These are phyloP conservation scores for Auricularia heimuer DNA, from an alignment of 768 basidiomycete genomes.

Conservation along the genomic window DNA sequence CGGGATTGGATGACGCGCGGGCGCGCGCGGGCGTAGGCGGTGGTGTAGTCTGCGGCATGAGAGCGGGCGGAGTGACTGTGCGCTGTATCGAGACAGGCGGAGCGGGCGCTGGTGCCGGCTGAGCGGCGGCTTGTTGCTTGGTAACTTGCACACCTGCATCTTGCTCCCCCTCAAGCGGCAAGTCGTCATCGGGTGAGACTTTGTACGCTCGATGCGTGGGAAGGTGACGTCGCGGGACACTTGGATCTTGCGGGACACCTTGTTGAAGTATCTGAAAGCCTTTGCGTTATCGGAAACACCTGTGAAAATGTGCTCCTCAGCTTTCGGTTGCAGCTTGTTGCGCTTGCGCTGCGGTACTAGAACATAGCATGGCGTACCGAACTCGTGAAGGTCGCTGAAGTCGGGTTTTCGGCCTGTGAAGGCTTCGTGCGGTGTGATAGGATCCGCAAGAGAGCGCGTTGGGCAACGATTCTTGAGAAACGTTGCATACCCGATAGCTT, in stretches of 20 bases:
- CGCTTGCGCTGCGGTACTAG: not conserved
- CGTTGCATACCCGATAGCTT: slow-evolving; percentile 22
- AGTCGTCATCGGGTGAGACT: not conserved
- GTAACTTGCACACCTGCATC: not conserved
- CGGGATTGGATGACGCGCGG: too few species aligned
- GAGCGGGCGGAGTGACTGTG: too few species aligned
- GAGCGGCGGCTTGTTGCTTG: not conserved
- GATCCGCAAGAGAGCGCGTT: slow-evolving; percentile 10
- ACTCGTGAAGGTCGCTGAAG: not conserved
- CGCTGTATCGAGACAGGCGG: not conserved
- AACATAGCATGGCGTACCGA: not conserved
- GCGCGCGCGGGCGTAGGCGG: too few species aligned
- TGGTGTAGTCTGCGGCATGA: too few species aligned
- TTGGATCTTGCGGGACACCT: not conserved
- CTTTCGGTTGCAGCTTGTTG: not conserved
- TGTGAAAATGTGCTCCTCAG: not conserved
- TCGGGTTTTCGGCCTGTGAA: not conserved
- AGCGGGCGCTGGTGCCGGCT: not conserved
- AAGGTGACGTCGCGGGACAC: not conserved
- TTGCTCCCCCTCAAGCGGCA: not conserved
- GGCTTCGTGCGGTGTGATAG: not conserved
- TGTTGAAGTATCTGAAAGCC: not conserved
- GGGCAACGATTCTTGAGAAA: slow-evolving; percentile 19
- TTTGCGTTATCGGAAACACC: not conserved
- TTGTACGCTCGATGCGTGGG: accelerated